A percentile compares a stretch with the other conserved stretches of the same genome.
Evolutionary conservation across 2,329 filamentous ascomycete species (phyloP).

Genomic region (Calonectria pteridis): DNA sequence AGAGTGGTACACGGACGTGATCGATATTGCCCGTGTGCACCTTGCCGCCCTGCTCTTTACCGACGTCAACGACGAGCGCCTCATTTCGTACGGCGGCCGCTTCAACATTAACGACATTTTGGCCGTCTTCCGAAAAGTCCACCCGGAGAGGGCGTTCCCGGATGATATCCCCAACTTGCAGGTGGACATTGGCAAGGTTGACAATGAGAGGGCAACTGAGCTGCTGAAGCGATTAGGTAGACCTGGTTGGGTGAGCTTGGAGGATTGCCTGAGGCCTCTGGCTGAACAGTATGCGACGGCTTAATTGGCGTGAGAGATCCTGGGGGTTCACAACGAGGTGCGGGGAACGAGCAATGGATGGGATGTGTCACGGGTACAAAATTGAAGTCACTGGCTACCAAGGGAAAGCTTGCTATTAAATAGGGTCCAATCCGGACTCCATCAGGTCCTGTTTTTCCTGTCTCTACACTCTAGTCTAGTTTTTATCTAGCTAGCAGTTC

Average conservation of each 20-base stretch:
- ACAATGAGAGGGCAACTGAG: background rate
- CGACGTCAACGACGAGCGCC: constrained; percentile 1
- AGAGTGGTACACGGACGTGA: constrained; percentile 22
- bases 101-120: constrained; percentile 20
- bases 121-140: background rate
- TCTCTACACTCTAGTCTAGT: constrained; percentile 15
- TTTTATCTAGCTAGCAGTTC: background rate
- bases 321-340: too few relatives aligned
- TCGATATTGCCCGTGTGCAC: constrained; percentile 11
- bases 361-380: too few relatives aligned
- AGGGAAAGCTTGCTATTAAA: background rate
- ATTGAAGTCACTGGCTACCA: background rate
- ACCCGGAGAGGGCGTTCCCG: background rate
- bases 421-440: background rate
- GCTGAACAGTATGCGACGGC: background rate
- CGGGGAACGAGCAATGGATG: background rate
- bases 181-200: background rate
- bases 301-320: background rate
- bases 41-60: constrained; percentile 3
- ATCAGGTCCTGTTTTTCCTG: background rate
- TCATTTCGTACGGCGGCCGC: constrained; percentile 7
- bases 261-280: constrained; percentile 4
- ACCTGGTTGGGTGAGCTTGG: constrained; percentile 7
- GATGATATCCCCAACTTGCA: constrained; percentile 8
- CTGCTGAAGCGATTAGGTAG: background rate